Evolutionary conservation across 306 rosid genomes (phyloP).

Genomic region (Lathyrus sativus): DNA sequence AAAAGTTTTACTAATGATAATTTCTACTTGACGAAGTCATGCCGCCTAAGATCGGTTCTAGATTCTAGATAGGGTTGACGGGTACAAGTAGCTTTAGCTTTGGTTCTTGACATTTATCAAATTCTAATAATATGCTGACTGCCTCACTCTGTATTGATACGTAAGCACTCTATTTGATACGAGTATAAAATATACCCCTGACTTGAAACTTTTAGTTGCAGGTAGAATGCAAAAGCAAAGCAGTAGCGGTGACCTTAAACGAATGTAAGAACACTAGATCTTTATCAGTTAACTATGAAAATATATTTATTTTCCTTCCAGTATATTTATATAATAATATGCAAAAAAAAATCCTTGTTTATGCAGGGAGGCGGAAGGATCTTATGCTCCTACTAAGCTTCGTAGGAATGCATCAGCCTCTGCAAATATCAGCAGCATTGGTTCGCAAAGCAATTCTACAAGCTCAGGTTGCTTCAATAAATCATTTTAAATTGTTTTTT

Average conservation of each 20-base stretch:
- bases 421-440: constrained; percentile 65
- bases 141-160: background rate
- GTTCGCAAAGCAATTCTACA: constrained; percentile 48
- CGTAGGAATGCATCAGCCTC: constrained; percentile 86
- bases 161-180: constrained; percentile 12
- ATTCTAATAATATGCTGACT: constrained; percentile 3
- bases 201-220: constrained; percentile 40
- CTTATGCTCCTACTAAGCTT: constrained; percentile 50
- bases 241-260: constrained; percentile 64
- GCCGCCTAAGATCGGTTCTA: background rate
- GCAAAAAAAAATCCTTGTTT: constrained; percentile 9
- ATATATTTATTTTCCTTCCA: background rate
- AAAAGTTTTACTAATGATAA: background rate
- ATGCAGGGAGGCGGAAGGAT: constrained; percentile 57
- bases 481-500: constrained; percentile 20
- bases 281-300: background rate
- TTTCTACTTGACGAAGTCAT: background rate
- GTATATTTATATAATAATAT: constrained; percentile 7
- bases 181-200: constrained; percentile 32
- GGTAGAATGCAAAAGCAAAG: constrained; percentile 61
- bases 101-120: constrained; percentile 9
- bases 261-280: constrained; percentile 48
- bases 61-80: constrained; percentile 11
- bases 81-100: constrained; percentile 18
- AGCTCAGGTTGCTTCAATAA: constrained; percentile 56